These are phyloP conservation scores for Talaromyces proteolyticus DNA, from an alignment of 495 filamentous ascomycete genomes.

Conservation along the genomic window DNA sequence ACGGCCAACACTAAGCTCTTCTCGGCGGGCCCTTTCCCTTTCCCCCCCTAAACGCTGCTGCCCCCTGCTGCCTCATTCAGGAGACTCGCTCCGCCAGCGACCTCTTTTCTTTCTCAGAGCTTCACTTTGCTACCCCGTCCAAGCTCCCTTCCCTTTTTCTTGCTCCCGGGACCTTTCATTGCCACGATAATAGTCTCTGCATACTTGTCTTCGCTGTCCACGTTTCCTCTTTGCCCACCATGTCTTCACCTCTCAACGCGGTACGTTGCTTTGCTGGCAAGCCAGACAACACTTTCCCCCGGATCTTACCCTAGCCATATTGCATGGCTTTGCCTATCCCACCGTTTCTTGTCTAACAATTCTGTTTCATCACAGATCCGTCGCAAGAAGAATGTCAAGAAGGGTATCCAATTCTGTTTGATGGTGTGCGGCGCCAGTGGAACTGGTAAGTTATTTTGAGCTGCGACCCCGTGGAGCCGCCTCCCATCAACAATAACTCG, in stretches of 20 bases:
- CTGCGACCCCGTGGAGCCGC: neutral
- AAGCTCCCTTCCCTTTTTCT: conserved; percentile 8
- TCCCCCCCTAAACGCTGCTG: neutral
- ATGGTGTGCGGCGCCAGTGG: conserved; percentile 99
- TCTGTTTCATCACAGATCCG: conserved; percentile 60
- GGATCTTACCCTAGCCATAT: conserved; percentile 22
- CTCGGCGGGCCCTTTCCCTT: neutral
- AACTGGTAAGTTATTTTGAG: conserved; percentile 63
- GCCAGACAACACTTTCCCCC: conserved; percentile 23
- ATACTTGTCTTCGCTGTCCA: conserved; percentile 13
- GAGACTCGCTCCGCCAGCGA: conserved; percentile 2
- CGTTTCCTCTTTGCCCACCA: conserved; percentile 30
- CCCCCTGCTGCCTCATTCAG: conserved; percentile 1
- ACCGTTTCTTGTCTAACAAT: conserved; percentile 10
- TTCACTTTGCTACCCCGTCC: conserved; percentile 4
- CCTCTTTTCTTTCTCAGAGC: conserved; percentile 13
- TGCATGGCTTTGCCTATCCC: conserved; percentile 28
- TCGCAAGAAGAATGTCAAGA: conserved; percentile 99
- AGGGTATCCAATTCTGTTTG: conserved; percentile 99
- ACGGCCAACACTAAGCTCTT: neutral
- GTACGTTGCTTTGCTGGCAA: conserved; percentile 40
- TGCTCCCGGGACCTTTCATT: conserved; percentile 14
- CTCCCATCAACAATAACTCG: neutral
- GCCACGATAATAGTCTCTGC: conserved; percentile 5
- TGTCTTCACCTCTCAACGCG: conserved; percentile 58